Percentiles rank a stretch among this genome's conserved stretches.
These are phyloP conservation scores for Hypoxylon sp. DNA, from an alignment of 2,329 filamentous ascomycete species.

Conservation along the genomic window DNA sequence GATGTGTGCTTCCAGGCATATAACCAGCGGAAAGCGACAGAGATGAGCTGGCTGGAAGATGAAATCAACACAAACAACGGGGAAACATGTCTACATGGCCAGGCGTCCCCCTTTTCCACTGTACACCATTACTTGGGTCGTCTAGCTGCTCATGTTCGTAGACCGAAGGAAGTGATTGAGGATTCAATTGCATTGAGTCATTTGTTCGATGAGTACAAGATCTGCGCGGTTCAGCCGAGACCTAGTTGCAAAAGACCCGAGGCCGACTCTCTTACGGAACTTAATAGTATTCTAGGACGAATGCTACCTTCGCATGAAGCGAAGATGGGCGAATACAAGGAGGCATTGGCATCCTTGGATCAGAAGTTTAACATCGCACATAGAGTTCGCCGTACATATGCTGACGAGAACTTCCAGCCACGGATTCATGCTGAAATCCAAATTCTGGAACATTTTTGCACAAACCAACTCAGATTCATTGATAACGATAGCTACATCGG, in stretches of 20 bases:
- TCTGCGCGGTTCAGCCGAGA: conserved; percentile 45
- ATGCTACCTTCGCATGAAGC: conserved; percentile 49
- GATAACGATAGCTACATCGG: conserved; percentile 63
- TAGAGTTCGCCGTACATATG: conserved; percentile 50
- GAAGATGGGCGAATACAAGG: conserved; percentile 30
- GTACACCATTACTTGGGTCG: conserved; percentile 62
- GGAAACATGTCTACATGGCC: neutral
- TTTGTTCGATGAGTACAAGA: conserved; percentile 54
- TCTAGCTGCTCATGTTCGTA: conserved; percentile 61
- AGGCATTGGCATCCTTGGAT: conserved; percentile 51
- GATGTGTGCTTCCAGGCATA: conserved; percentile 43
- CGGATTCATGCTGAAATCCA: conserved; percentile 64
- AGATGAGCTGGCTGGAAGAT: conserved; percentile 26
- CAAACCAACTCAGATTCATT: conserved; percentile 54
- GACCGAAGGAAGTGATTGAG: conserved; percentile 57
- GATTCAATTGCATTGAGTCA: conserved; percentile 52
- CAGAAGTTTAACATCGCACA: conserved; percentile 46
- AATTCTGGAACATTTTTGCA: conserved; percentile 63
- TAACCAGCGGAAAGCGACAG: conserved; percentile 15
- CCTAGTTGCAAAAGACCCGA: conserved; percentile 38
- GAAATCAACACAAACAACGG: neutral
- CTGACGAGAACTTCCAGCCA: conserved; percentile 49
- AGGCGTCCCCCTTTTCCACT: conserved; percentile 46
- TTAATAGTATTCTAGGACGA: conserved; percentile 54
- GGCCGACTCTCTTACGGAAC: conserved; percentile 51